Base-by-base conservation (phyloP, 1,284 basidiomycete genomes). In the Marasmius sp. region DNA sequence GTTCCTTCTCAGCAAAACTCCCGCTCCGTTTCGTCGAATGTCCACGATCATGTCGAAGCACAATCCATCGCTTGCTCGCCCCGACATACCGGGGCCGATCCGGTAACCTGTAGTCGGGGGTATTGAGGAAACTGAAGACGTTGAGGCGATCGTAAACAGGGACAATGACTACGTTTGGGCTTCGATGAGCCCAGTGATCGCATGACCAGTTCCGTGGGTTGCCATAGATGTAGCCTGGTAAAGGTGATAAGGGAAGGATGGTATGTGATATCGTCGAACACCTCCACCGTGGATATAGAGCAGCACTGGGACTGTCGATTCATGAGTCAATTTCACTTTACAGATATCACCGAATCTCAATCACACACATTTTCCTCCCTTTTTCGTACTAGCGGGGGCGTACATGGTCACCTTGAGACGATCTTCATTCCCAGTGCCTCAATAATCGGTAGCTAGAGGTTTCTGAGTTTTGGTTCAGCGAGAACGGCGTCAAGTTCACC, bases 231-330 rank as follows among this genome's bases (percentile, higher is more conserved):
- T 85, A 87, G 49, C 82, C 81, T 84, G 58, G 37, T 10, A 16
- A 50, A 33, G 49, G 52, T 58, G 55, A 18, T 51, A 52, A 57
- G 60, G 63, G 64, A 57, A 57, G 61, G 59, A 57, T 58, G 41
- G 59, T 65, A 27, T 49, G 27, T 59, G 5, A 57, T 37, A 45
- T 54, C 45, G 10, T 47, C 18, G 11, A 20, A 45, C 62, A 81
- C 83, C 83, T 70, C 88, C 87, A 12, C 87, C 88, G 65, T 90
- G 87, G 37, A 88, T 85, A 68, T 87, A 90, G 4, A 86, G 81
- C 34, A 91, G 51, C 6, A 62, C 59, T 36, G 64, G 65, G 22
- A 66, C 65, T 27, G 27, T 27, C 27, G 5, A 27, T 2, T 2
- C 5, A 27, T 27, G 27, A 8, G 14, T 50, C 37, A n/a, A 11